Percentiles rank a stretch among this genome's conserved stretches.
These are phyloP conservation scores for Jackrogersella minutella DNA, from an alignment of 495 filamentous ascomycete genomes.

Conservation along the genomic window DNA sequence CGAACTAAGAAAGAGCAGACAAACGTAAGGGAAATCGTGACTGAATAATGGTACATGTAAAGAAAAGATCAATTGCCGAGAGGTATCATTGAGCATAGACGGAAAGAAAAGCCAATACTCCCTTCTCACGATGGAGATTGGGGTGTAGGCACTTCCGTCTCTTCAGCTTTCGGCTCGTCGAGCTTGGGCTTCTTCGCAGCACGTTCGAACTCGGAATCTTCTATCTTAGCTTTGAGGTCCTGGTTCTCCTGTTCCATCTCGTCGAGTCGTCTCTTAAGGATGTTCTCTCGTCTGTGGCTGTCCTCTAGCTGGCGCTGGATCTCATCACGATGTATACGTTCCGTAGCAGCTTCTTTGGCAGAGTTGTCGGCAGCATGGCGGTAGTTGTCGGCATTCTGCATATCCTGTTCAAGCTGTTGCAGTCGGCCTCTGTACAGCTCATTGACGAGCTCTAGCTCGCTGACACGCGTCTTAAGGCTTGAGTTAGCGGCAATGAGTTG, in stretches of 20 bases:
- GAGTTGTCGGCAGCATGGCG: constrained; percentile 53
- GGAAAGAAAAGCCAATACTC: neutral
- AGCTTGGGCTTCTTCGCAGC: constrained; percentile 49
- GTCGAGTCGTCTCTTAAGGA: constrained; percentile 80
- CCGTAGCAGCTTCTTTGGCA: constrained; percentile 46
- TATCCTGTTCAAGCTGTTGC: constrained; percentile 80
- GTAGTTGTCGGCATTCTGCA: constrained; percentile 48
- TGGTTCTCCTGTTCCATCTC: constrained; percentile 73
- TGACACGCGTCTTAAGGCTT: constrained; percentile 86
- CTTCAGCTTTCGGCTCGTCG: constrained; percentile 42
- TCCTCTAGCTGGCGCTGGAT: constrained; percentile 75
- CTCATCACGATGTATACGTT: constrained; percentile 54
- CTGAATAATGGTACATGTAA: constrained; percentile 34
- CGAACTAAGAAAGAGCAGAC: constrained; percentile 17
- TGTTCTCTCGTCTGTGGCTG: constrained; percentile 77
- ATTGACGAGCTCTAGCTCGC: constrained; percentile 94
- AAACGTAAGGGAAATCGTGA: constrained; percentile 33
- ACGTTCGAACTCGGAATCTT: constrained; percentile 46
- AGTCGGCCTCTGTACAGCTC: constrained; percentile 91
- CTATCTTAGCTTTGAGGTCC: constrained; percentile 50
- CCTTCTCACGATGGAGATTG: constrained; percentile 33
- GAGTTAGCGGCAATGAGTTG: constrained; percentile 78
- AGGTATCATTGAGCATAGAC: constrained; percentile 23
- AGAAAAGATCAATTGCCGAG: constrained; percentile 4
- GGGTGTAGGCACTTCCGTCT: constrained; percentile 41